A percentile compares a stretch with the other conserved stretches of the same genome.
Evolutionary conservation across 2,329 filamentous ascomycete species (phyloP).

Genomic region (Alternaria solani): DNA sequence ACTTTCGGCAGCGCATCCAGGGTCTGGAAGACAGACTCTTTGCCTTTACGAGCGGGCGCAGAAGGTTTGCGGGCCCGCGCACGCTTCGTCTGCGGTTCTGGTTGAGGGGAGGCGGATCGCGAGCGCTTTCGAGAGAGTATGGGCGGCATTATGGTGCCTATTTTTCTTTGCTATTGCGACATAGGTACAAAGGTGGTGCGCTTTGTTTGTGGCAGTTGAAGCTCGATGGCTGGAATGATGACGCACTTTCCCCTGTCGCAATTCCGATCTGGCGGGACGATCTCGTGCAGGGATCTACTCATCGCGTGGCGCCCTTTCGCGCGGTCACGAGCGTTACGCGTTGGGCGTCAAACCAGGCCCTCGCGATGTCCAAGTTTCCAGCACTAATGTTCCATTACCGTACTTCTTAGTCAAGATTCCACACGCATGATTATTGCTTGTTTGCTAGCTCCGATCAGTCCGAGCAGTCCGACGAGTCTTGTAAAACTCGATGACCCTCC

Average conservation of each 20-base stretch:
- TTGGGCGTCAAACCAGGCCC: neutral
- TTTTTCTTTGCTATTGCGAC: neutral
- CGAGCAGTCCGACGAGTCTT: neutral
- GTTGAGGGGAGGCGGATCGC: constrained; percentile 57
- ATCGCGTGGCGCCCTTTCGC: constrained; percentile 26
- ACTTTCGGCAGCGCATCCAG: constrained; percentile 53
- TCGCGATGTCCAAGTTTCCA: neutral
- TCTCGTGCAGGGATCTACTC: constrained; percentile 22
- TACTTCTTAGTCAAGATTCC: neutral
- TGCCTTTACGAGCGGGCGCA: constrained; percentile 35
- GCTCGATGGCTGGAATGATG: constrained; percentile 29
- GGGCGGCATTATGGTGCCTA: constrained; percentile 66
- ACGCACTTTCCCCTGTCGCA: constrained; percentile 30
- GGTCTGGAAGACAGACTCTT: constrained; percentile 55
- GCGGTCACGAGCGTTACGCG: constrained; percentile 22
- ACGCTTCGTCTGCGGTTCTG: constrained; percentile 43
- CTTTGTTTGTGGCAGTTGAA: neutral
- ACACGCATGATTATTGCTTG: neutral
- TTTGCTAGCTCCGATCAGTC: neutral
- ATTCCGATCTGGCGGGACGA: constrained; percentile 29
- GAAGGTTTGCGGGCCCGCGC: constrained; percentile 25
- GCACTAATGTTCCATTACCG: neutral
- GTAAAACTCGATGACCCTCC: constrained; percentile 21
- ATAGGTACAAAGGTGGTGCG: neutral
- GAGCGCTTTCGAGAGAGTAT: constrained; percentile 72